Percentiles rank a stretch among this genome's conserved stretches.
phyloP scores from a whole-genome alignment of 1,139 yeast species.

The Arxiozyma slooffiae region DNA sequence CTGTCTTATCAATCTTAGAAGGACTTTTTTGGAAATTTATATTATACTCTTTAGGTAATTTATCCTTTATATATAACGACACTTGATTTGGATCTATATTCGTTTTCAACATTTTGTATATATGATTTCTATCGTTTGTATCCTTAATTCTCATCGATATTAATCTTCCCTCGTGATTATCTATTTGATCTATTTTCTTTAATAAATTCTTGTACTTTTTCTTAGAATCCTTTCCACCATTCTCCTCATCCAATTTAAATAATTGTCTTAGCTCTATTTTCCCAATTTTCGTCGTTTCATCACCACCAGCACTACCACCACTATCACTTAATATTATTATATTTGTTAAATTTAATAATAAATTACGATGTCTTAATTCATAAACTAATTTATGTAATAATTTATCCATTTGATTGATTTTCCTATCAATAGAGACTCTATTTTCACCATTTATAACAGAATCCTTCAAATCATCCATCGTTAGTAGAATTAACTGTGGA shows the following conservation, averaged over 20 bases:
- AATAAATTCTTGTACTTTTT: not conserved
- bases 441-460: constrained; percentile 46
- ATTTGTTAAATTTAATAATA: constrained; percentile 52
- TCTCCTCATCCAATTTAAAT: not conserved
- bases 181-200: not conserved
- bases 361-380: constrained; percentile 45
- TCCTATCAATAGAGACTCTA: constrained; percentile 42
- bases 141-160: not conserved
- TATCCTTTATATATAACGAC: constrained; percentile 1
- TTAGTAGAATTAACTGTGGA: constrained; percentile 72
- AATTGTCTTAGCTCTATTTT: not conserved
- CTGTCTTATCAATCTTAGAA: constrained; percentile 45
- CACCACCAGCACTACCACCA: constrained; percentile 37
- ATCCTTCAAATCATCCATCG: constrained; percentile 73
- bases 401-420: constrained; percentile 52
- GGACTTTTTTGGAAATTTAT: constrained; percentile 46
- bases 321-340: constrained; percentile 77
- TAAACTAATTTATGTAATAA: constrained; percentile 44
- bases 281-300: not conserved
- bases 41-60: constrained; percentile 51
- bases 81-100: not conserved
- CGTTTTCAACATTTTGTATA: constrained; percentile 1
- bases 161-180: not conserved
- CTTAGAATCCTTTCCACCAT: not conserved
- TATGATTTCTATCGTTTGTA: not conserved